Evolutionary conservation across 306 rosid genomes (phyloP).

Genomic region (Quercus bicolor): DNA sequence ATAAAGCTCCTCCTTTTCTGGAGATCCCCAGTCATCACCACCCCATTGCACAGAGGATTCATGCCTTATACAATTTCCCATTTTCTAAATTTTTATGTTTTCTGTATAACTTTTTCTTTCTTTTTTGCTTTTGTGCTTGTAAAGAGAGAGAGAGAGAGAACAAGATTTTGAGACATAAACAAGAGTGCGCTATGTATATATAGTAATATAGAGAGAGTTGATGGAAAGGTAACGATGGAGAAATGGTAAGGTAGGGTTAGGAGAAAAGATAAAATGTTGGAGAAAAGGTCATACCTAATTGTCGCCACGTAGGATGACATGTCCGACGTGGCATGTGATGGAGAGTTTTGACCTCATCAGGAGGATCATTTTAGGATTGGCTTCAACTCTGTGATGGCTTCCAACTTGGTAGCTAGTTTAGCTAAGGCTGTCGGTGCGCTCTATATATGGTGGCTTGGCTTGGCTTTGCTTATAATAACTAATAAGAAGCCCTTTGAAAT

Average conservation of each 20-base stretch:
- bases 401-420: background rate
- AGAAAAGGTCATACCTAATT: slow-evolving; percentile 41
- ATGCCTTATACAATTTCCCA: slow-evolving; percentile 80
- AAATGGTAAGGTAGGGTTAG: background rate
- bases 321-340: slow-evolving; percentile 31
- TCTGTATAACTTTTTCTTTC: background rate
- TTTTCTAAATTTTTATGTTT: background rate
- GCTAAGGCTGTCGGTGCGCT: slow-evolving; percentile 8
- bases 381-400: slow-evolving; percentile 5
- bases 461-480: background rate
- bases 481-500: too few relatives aligned
- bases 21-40: slow-evolving; percentile 47
- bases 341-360: slow-evolving; percentile 13
- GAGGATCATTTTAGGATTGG: background rate
- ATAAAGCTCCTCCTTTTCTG: background rate
- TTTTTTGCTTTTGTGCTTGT: background rate
- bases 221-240: background rate
- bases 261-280: background rate
- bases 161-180: slow-evolving; percentile 2
- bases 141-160: background rate
- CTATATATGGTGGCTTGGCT: slow-evolving; percentile 14
- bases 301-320: slow-evolving; percentile 33
- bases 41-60: slow-evolving; percentile 37
- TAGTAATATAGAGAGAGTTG: background rate
- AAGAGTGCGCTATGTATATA: background rate